Percentiles rank a stretch among this genome's conserved stretches.
phyloP scores from a whole-genome alignment of 306 rosid species.

The Acacia crassicarpa region DNA sequence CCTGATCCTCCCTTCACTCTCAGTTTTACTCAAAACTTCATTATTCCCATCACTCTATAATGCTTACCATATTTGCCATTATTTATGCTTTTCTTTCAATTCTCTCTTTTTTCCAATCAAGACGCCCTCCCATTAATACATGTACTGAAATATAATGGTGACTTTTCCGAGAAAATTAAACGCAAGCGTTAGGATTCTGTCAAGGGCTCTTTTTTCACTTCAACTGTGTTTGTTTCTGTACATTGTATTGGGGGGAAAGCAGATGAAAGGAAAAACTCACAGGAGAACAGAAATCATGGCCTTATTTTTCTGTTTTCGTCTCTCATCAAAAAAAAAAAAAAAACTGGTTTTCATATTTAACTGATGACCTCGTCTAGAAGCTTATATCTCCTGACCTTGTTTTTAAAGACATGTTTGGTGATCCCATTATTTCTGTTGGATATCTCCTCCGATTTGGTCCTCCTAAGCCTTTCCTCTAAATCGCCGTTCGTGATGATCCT shows the following conservation, averaged over 20 bases:
- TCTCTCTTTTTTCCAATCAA: not conserved
- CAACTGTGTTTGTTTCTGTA: not conserved
- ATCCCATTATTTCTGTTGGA: constrained; percentile 37
- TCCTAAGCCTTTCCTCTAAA: constrained; percentile 53
- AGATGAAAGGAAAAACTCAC: not conserved
- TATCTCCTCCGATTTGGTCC: constrained; percentile 64
- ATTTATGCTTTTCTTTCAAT: not conserved
- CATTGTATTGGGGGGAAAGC: not conserved
- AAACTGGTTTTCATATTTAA: constrained; percentile 5
- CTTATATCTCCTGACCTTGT: constrained; percentile 93
- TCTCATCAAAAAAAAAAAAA: not conserved
- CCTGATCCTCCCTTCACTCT: not conserved
- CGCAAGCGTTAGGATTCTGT: not conserved
- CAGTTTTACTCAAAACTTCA: not conserved
- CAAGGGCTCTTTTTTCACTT: not conserved
- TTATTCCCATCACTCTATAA: not conserved
- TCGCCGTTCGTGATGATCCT: constrained; percentile 55
- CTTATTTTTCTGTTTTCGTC: not conserved
- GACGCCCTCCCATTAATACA: not conserved
- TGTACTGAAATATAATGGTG: not conserved
- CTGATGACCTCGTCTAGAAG: constrained; percentile 95
- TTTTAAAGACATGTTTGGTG: constrained; percentile 66
- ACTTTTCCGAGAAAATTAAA: not conserved
- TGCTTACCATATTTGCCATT: not conserved
- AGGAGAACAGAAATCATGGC: not conserved